Percentiles rank a stretch among this genome's conserved stretches.
Conservation (phyloP, 2,329 filamentous ascomycete genomes). For the Parascedosporium putredinis region DNA sequence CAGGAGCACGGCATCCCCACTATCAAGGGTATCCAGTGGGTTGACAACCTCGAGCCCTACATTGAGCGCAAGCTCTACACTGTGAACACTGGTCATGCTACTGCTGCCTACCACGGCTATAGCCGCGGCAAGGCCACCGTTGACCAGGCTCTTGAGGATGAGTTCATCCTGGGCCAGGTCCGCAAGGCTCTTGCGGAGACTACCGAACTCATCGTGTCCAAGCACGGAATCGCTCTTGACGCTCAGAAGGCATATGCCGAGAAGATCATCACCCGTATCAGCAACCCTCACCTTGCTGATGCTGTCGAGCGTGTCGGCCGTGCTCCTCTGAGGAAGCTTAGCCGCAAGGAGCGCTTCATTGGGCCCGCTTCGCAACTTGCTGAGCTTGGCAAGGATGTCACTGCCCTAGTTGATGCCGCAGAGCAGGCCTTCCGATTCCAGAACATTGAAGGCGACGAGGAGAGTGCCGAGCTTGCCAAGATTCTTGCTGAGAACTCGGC, state of each 20-base stretch:
- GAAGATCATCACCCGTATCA: constrained; percentile 85
- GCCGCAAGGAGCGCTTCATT: constrained; percentile 91
- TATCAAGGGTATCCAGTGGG: constrained; percentile 87
- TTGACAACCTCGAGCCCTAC: constrained; percentile 82
- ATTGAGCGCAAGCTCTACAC: constrained; percentile 99
- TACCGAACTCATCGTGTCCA: constrained; percentile 71
- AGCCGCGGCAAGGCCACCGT: constrained; percentile 77
- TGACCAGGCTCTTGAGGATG: constrained; percentile 57
- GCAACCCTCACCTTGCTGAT: constrained; percentile 87
- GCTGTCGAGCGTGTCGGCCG: constrained; percentile 91
- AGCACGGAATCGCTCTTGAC: constrained; percentile 65
- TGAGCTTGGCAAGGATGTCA: constrained; percentile 63
- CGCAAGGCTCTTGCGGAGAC: constrained; percentile 76
- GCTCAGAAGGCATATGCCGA: constrained; percentile 82
- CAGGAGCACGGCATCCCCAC: constrained; percentile 53
- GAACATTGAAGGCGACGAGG: constrained; percentile 83
- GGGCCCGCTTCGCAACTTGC: constrained; percentile 83
- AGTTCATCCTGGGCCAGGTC: constrained; percentile 70
- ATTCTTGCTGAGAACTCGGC: constrained; percentile 68
- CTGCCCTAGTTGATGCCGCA: constrained; percentile 67
- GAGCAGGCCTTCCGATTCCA: constrained; percentile 95
- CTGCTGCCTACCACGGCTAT: constrained; percentile 91
- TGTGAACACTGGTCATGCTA: constrained; percentile 96
- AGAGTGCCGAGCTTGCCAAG: constrained; percentile 75
- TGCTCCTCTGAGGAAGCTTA: constrained; percentile 86